Evolutionary conservation across 2,329 filamentous ascomycete genomes (phyloP), one percentile per base, ranked within the genome.

Genomic region (Colletotrichum agaves): DNA sequence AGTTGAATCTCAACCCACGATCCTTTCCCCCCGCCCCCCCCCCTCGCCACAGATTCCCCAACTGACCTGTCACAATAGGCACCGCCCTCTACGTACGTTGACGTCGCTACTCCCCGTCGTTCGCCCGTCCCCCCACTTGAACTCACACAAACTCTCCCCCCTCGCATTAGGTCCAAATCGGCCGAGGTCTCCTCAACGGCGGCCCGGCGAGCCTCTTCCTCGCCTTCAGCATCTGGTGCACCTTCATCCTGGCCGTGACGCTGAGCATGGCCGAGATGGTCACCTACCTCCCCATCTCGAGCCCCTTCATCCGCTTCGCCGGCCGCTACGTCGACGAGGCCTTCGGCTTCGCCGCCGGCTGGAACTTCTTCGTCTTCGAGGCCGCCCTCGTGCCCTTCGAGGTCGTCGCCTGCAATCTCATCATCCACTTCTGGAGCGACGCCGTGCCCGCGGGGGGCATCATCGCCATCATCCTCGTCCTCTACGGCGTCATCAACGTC

Each of bases 221-320:
- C 21, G 88, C 87, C 39, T 91, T 90, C 69, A 81, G 83, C 11
- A 78, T 90, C 41, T 90, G 87, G 87, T 89, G 86, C 74, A 82
- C 83, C 43, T 84, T 90, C 46, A 87, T 90, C 71, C 82, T 90
- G 23, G 84, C 85, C 53, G 81, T 90, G 52, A 90, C 86, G 0
- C 80, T 88, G 67, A 85, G 81, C 74, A 87, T 92, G 80, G 89
- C 90, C 12, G 91, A 93, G 76, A 93, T 93, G 90, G 91, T 92
- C 7, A 91, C 90, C 0, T 93, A 91, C 71, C 81, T 93, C 2
- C 91, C 92, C 7, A 91, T 94, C 61, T 92, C 90, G 0, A 93
- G 90, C 44, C 91, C 91, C 0, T 94, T 94, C 76, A 91, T 94
- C 74, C 88, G 90, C 27, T 93, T 94, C 73, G 91, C 91, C 4